These are phyloP conservation scores for Monosporascus sp. DNA, from an alignment of 2,329 filamentous ascomycete species.

Conservation along the genomic window DNA sequence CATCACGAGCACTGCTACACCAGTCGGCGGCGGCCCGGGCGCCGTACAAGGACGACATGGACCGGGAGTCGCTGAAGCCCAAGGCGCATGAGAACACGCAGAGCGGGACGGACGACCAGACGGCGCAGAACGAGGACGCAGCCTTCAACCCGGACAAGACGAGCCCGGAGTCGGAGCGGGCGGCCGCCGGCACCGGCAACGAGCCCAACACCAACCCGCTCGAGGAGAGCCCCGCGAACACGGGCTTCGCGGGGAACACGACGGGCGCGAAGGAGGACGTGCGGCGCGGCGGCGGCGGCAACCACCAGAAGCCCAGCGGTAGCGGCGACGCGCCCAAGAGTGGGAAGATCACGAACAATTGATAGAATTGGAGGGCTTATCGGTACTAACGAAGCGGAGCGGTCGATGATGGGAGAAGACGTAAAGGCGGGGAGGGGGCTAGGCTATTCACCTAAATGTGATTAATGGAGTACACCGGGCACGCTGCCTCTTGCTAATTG, in stretches of 20 bases:
- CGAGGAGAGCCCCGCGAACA: constrained; percentile 39
- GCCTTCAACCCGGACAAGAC: constrained; percentile 68
- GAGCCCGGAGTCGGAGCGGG: constrained; percentile 55
- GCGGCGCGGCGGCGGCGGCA: constrained; percentile 24
- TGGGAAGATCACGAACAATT: constrained; percentile 26
- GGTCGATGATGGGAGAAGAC: neutral
- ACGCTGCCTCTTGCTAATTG: neutral
- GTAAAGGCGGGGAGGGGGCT: neutral
- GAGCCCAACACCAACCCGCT: constrained; percentile 27
- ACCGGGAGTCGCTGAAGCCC: constrained; percentile 60
- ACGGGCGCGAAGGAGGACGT: constrained; percentile 18
- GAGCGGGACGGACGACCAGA: constrained; percentile 58
- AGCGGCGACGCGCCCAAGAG: constrained; percentile 22
- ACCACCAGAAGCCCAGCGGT: constrained; percentile 26
- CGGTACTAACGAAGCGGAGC: constrained; percentile 14
- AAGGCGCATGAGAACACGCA: constrained; percentile 62
- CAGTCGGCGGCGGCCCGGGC: constrained; percentile 17
- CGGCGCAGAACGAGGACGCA: constrained; percentile 48
- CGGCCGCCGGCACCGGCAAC: constrained; percentile 31
- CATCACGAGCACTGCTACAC: constrained; percentile 23
- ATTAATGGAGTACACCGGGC: neutral
- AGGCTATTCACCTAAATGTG: neutral
- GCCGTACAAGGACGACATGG: constrained; percentile 47
- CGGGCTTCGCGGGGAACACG: constrained; percentile 30
- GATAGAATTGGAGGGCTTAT: neutral